Evolutionary conservation across 495 filamentous ascomycete genomes (phyloP), one percentile per base, ranked within the genome.

Genomic region (Articulospora tetracladia): DNA sequence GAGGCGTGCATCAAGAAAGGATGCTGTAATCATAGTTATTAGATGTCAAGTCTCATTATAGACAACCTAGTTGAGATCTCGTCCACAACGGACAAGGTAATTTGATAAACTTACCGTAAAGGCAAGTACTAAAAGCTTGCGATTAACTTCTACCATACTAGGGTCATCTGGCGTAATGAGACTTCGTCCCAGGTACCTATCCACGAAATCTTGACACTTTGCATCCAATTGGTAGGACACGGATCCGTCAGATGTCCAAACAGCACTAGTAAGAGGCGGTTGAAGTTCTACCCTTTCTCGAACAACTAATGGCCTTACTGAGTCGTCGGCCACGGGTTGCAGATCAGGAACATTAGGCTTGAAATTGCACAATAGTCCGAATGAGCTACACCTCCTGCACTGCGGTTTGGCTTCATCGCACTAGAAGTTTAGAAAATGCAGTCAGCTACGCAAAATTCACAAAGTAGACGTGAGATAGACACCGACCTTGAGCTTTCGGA

Each of bases 1-100:
- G 72, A 71, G 49, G 73, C 73, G 59, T 80, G 77, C 77, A 80
- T 79, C 56, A 80, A 60, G 52, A 63, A 76, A 15, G 77, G 77
- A 58, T 78, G 61, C 76, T 79, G 36, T 55, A 57, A 57, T 32
- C 1, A 11, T 26, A 58, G 53, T 74, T 59, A 76, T 69, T 48
- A 47, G 44, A 58, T 28, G 8, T 50, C 3, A 22, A 22, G 22
- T 20, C 12, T 50, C 20, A 13, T 24, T 24, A 50, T 50, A 3
- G 22, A 50, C 25, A 58, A 28, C 39, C 36, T 23, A 52, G 11
- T 23, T 8, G n/a, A 41, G 52, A 51, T 47, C 36, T 27, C 24
- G 23, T 47, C 23, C 20, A 48, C 2, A 3, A 2, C 22, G 7
- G 34, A 51, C 7, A 44, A 50, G 24, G 3, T 1, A 58, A 52